Evolutionary conservation across 495 filamentous ascomycete genomes (phyloP).

Genomic region (Pseudomonodictys pantanalensis): DNA sequence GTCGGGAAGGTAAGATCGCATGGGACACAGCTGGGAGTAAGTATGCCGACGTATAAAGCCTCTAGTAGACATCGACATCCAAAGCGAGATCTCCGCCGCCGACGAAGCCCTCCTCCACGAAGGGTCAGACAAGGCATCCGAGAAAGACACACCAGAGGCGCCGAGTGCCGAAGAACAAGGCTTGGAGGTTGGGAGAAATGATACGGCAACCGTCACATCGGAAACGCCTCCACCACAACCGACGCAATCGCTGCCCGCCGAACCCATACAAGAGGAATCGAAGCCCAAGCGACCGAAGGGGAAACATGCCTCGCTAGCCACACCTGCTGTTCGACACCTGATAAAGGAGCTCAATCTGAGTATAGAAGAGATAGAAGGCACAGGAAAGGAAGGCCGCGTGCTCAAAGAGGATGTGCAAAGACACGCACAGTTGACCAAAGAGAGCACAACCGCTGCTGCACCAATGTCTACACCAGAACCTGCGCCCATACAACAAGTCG

Average conservation of each 20-base stretch:
- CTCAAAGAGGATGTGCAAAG: conserved; percentile 90
- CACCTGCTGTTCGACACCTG: conserved; percentile 87
- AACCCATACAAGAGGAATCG: neutral
- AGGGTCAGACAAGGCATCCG: conserved; percentile 22
- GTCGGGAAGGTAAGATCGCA: conserved; percentile 60
- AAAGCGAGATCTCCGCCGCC: conserved; percentile 56
- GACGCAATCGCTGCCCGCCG: conserved; percentile 8
- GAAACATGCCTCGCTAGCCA: conserved; percentile 72
- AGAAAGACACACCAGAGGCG: conserved; percentile 5
- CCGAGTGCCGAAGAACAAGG: conserved; percentile 36
- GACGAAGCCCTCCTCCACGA: conserved; percentile 49
- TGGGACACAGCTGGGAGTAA: neutral
- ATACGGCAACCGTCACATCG: conserved; percentile 20
- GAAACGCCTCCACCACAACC: conserved; percentile 6
- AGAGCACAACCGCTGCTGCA: conserved; percentile 31
- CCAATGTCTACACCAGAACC: conserved; percentile 14
- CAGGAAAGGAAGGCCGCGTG: conserved; percentile 89
- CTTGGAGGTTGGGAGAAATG: conserved; percentile 26
- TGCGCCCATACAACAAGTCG: conserved; percentile 29
- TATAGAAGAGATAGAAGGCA: conserved; percentile 74
- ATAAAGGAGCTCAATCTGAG: conserved; percentile 72
- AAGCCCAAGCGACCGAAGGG: conserved; percentile 15
- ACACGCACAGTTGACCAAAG: conserved; percentile 50
- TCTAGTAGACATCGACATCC: conserved; percentile 74
- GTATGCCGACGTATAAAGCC: conserved; percentile 46